Evolutionary conservation across 1,139 yeast species (phyloP), one percentile per base, ranked within the genome.

Genomic region (Spencermartinsiella ligniputridi): DNA sequence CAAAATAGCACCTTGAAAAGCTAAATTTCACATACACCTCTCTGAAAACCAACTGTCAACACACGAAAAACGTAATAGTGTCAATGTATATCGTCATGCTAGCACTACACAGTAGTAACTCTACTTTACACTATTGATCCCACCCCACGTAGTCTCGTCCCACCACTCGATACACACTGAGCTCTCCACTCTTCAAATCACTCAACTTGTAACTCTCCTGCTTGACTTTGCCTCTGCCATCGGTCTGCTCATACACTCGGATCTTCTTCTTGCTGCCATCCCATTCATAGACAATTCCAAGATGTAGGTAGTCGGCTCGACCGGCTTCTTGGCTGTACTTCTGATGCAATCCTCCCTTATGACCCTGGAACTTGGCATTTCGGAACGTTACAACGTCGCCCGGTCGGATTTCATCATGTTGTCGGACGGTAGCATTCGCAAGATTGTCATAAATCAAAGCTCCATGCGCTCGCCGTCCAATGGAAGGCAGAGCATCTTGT

Each of bases 381-480:
- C 82, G 78, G 52, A 88, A 76, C 49, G 88, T 83, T 39, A 88
- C 67, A 15, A 92, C 72, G 61, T 92, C 97, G 47, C 98, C 98
- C 0, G 94, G 81, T 41, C 76, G 74, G 46, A 88, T 76, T 38
- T 80, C 86, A 45, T 81, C 92, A 25, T 69, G 56, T 52, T 76
- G 78, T 17, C 74, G 70, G 12, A 80, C 76, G 34, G 80, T 80
- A 40, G 76, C 71, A 55, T 78, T 79, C 56, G 76, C 79, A 49
- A 76, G 64, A 59, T 81, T 81, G 55, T 73, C 70, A 63, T 84
- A 87, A 39, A 90, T 71, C 2, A 81, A 71, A 0, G 79, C 83
- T 35, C 97, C 97, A 63, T 68, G 86, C 0, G 88, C 75, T 54
- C 83, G 78, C 39, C 68, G 64, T 0, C 87, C 95, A 42, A 87